Evolutionary conservation across 257 asterid genomes (phyloP).

Genomic region (Penstemon eatonii): DNA sequence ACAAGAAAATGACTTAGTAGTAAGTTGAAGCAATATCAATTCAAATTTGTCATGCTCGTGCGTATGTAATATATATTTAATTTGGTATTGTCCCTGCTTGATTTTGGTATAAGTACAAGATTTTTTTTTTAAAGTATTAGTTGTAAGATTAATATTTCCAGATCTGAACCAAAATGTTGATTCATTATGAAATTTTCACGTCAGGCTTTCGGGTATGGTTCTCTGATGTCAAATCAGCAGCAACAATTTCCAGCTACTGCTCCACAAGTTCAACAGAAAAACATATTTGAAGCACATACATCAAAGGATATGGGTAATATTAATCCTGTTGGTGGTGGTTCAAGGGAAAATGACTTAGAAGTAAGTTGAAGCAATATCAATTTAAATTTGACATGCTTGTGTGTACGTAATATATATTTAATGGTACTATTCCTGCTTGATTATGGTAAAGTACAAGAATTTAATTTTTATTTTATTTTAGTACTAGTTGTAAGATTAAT

Average conservation of each 20-base stretch:
- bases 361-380: conserved; percentile 26
- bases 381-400: background rate
- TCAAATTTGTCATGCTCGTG: background rate
- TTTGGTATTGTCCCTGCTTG: no score
- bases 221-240: conserved; percentile 21
- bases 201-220: conserved; percentile 2
- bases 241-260: conserved; percentile 10
- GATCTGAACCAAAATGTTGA: background rate
- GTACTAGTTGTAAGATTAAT: background rate
- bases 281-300: conserved; percentile 7
- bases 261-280: conserved; percentile 10
- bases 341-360: conserved; percentile 23
- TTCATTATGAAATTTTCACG: background rate
- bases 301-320: conserved; percentile 15
- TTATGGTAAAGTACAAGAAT: no score
- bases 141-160: background rate
- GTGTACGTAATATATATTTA: background rate
- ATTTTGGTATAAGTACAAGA: no score
- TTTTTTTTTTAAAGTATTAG: no score
- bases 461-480: background rate
- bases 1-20: background rate
- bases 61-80: no score
- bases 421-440: background rate
- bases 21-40: conserved; percentile 19
- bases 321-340: conserved; percentile 14